These are phyloP conservation scores for Phytophthora fragariaefolia DNA, from an alignment of 352 stramenopile genomes.

Conservation along the genomic window DNA sequence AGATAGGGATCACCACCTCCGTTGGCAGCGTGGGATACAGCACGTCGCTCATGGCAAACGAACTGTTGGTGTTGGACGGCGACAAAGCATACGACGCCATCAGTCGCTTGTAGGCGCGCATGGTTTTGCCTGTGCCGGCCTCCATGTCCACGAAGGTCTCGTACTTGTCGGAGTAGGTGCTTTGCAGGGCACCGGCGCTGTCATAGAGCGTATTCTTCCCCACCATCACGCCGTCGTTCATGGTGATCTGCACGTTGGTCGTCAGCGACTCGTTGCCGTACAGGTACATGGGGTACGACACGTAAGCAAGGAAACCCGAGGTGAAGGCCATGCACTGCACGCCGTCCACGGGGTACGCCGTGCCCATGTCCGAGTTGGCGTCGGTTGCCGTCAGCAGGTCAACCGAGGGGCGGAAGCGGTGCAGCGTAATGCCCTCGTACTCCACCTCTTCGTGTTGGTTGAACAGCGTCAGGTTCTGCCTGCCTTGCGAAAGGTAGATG, in stretches of 20 bases:
- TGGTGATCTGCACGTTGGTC: constrained; percentile 56
- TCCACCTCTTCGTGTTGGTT: constrained; percentile 52
- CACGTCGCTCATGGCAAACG: constrained; percentile 62
- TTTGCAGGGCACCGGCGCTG: constrained; percentile 48
- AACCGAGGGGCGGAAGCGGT: constrained; percentile 53
- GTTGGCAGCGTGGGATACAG: constrained; percentile 57
- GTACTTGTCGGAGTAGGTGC: constrained; percentile 59
- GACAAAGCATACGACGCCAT: constrained; percentile 68
- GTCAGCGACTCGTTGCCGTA: constrained; percentile 57
- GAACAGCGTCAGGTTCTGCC: constrained; percentile 67
- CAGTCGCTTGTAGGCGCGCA: constrained; percentile 72
- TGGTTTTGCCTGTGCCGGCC: constrained; percentile 71
- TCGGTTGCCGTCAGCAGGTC: constrained; percentile 40
- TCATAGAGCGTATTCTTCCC: constrained; percentile 55
- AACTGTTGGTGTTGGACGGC: constrained; percentile 37
- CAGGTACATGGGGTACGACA: constrained; percentile 70
- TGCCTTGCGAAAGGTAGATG: constrained; percentile 63
- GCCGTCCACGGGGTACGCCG: constrained; percentile 52
- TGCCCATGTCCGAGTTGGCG: constrained; percentile 45
- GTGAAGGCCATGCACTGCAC: constrained; percentile 61
- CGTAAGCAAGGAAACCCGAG: constrained; percentile 59
- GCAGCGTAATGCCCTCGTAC: constrained; percentile 54
- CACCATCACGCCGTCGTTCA: constrained; percentile 51
- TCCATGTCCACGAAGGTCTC: constrained; percentile 71
- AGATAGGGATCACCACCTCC: constrained; percentile 61